Evolutionary conservation across 805 yeast species (phyloP).

Genomic region (Candida pini): DNA sequence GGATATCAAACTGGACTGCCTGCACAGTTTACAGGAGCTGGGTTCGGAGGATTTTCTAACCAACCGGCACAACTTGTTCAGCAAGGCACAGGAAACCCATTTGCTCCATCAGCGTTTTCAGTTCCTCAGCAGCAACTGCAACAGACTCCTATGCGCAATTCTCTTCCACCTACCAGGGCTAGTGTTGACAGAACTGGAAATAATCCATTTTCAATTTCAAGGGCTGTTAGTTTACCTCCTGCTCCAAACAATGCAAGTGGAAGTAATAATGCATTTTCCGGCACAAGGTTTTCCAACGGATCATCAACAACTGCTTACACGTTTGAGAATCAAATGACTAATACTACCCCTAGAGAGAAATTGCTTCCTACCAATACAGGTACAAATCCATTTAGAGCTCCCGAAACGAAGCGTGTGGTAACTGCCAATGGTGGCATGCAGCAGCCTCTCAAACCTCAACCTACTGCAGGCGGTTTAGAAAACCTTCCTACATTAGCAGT

Average conservation of each 20-base stretch:
- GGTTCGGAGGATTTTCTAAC: slow-evolving; percentile 49
- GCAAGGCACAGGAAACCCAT: slow-evolving; percentile 14
- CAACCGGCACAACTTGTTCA: slow-evolving; percentile 9
- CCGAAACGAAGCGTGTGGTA: slow-evolving; percentile 18
- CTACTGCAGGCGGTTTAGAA: slow-evolving; percentile 74
- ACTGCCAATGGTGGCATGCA: slow-evolving; percentile 2
- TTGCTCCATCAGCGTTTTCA: slow-evolving; percentile 4
- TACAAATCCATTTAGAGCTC: slow-evolving; percentile 52
- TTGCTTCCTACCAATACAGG: slow-evolving; percentile 35
- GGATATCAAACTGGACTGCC: slow-evolving; percentile 5
- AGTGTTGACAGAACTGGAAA: slow-evolving; percentile 20
- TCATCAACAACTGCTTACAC: slow-evolving; percentile 21
- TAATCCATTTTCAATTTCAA: slow-evolving; percentile 25
- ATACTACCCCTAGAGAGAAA: slow-evolving; percentile 4
- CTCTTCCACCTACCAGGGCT: slow-evolving; percentile 14
- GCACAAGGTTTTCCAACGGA: slow-evolving; percentile 16
- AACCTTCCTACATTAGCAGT: slow-evolving; percentile 59
- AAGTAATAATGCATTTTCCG: slow-evolving; percentile 24
- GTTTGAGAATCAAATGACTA: slow-evolving; percentile 4
- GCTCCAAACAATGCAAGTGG: slow-evolving; percentile 3
- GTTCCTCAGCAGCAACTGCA: slow-evolving; percentile 18
- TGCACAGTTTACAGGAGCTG: slow-evolving; percentile 41
- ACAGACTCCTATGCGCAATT: slow-evolving; percentile 7
- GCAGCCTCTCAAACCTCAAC: slow-evolving; percentile 37
- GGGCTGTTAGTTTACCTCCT: neutral